These are phyloP conservation scores for Venturia asperata DNA, from an alignment of 2,329 filamentous ascomycete species.

Conservation along the genomic window DNA sequence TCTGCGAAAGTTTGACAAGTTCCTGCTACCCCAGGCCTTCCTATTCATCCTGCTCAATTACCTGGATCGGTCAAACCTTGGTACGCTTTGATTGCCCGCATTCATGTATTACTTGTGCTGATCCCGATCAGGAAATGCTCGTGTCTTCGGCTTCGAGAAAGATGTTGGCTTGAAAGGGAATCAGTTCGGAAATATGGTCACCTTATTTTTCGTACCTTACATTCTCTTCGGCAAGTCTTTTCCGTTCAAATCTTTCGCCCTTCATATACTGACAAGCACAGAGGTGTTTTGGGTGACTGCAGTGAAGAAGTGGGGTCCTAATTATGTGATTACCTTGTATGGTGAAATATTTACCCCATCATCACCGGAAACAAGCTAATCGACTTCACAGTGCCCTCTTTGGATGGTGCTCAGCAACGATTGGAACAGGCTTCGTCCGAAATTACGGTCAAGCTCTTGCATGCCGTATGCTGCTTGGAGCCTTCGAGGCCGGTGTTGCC, in stretches of 20 bases:
- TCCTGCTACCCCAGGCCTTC: conserved; percentile 12
- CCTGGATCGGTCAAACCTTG: conserved; percentile 22
- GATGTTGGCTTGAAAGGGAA: conserved; percentile 28
- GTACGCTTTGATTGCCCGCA: neutral
- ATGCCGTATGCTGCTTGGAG: conserved; percentile 27
- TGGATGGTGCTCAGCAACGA: conserved; percentile 25
- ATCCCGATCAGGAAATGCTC: conserved; percentile 25
- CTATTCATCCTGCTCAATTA: conserved; percentile 20
- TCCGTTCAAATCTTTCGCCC: neutral
- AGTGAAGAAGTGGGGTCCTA: conserved; percentile 25
- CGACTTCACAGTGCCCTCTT: conserved; percentile 20
- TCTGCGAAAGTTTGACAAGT: conserved; percentile 21
- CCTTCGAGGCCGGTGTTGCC: conserved; percentile 28
- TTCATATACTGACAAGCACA: neutral
- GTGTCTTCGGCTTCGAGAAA: conserved; percentile 27
- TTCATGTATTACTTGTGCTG: conserved; percentile 2
- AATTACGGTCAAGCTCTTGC: conserved; percentile 27
- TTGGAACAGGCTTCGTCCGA: conserved; percentile 29
- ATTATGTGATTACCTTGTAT: conserved; percentile 22
- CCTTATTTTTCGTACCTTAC: conserved; percentile 29
- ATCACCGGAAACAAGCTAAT: no score
- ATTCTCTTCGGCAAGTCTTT: conserved; percentile 21
- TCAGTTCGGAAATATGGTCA: conserved; percentile 30
- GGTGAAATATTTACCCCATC: no score
- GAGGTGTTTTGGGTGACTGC: conserved; percentile 26